Evolutionary conservation across 306 rosid genomes (phyloP), one percentile per base, ranked within the genome.

Genomic region (Castanea mollissima): DNA sequence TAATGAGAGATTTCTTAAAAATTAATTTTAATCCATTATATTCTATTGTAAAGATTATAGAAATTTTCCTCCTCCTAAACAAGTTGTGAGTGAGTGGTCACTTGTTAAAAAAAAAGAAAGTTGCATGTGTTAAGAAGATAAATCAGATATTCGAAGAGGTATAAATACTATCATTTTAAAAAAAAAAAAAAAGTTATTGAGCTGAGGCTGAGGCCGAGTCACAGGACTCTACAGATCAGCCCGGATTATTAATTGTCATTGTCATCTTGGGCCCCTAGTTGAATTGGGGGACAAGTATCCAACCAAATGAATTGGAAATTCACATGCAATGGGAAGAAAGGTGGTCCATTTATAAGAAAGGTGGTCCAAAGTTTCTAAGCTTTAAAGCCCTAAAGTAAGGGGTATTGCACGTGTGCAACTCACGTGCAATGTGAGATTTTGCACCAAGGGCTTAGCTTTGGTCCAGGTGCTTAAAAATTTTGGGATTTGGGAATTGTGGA

Each of bases 391-490:
- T 12, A 51, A 70, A 71, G 79, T 69, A 13, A 6, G 38, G 27
- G 74, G 68, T 27, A 54, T 73, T 77, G 81, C 85, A 83, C 83
- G 79, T 83, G 77, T 83, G 89, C 25, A 68, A 69, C 55, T 62
- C 82, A 76, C 86, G 46, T 65, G 75, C 67, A 38, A 82, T 44
- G 46, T 82, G 86, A 78, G 82, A 73, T 76, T 72, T 76, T 51
- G 46, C 34, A 58, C 73, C 78, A 62, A 68, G 62, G 55, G 46
- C 46, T 23, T 25, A 60, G 38, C 54, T 55, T 21, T 44, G 21
- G 52, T 41, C 49, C 13, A 46, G 38, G 10, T 29, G 71, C 10
- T 20, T 25, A 59, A 59, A 41, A 35, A 29, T 4, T 69, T 71
- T 59, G 64, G 71, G 71, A 62, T 25, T 79, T 44, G 70, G 64